phyloP scores from a whole-genome alignment of 2,329 filamentous ascomycete species.

The Exophiala oligosperma region DNA sequence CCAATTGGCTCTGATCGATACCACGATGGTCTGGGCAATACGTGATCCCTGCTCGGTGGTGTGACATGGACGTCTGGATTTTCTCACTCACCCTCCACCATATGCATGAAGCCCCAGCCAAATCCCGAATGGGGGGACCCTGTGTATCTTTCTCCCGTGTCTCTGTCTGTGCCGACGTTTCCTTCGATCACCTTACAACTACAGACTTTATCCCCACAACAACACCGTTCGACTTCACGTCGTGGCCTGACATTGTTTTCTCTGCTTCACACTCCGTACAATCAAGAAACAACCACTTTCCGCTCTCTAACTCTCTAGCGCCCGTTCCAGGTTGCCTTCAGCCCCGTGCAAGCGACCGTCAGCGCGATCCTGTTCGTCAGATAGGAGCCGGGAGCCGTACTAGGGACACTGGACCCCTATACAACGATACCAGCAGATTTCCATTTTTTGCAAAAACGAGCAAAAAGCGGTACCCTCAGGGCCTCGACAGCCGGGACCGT shows the following conservation, averaged over 20 bases:
- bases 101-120: background rate
- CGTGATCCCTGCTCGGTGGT: conserved; percentile 15
- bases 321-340: conserved; percentile 79
- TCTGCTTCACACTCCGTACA: conserved; percentile 9
- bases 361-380: background rate
- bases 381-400: background rate
- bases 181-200: conserved; percentile 19
- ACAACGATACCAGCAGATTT: background rate
- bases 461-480: background rate
- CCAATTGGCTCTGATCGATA: conserved; percentile 1
- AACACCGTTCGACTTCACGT: conserved; percentile 13
- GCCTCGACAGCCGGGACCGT: background rate
- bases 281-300: conserved; percentile 29
- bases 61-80: conserved; percentile 9
- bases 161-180: background rate
- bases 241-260: conserved; percentile 23
- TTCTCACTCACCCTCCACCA: conserved; percentile 11
- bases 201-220: conserved; percentile 17
- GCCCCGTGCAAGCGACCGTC: background rate
- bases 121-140: background rate
- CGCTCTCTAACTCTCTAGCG: conserved; percentile 69
- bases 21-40: conserved; percentile 14
- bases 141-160: conserved; percentile 5
- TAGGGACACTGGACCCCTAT: background rate
- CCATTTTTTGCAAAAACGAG: background rate